Conservation (phyloP, 2,329 filamentous ascomycete genomes). For the Penicillium palitans region DNA sequence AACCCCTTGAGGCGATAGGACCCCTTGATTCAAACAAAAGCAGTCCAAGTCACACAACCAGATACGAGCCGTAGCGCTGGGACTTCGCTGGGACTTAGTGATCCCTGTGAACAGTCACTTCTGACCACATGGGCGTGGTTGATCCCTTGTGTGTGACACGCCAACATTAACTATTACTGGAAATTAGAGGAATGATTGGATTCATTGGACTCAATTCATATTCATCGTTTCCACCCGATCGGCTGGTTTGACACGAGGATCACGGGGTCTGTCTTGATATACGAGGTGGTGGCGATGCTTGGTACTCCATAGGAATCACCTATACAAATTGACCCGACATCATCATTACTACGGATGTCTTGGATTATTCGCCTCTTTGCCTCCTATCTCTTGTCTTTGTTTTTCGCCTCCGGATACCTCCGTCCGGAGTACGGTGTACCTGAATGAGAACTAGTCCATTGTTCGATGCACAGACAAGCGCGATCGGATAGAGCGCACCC, state of each 20-base stretch:
- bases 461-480: constrained; percentile 5
- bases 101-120: constrained; percentile 8
- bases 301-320: not conserved
- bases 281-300: not conserved
- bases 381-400: not conserved
- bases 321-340: not conserved
- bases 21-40: not conserved
- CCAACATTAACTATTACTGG: constrained; percentile 2
- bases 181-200: not conserved
- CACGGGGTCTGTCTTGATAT: not conserved
- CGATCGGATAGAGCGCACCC: constrained; percentile 3
- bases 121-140: constrained; percentile 17
- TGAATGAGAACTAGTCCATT: not conserved
- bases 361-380: not conserved
- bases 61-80: constrained; percentile 8
- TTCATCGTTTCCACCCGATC: not conserved
- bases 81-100: not conserved
- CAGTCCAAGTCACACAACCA: not conserved
- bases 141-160: constrained; percentile 2
- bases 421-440: not conserved
- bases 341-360: not conserved
- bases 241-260: constrained; percentile 9
- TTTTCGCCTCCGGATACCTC: not conserved
- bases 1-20: not conserved
- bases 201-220: not conserved